Base-by-base conservation (phyloP, 495 filamentous ascomycete species). In the Podospora pseudoanserina region DNA sequence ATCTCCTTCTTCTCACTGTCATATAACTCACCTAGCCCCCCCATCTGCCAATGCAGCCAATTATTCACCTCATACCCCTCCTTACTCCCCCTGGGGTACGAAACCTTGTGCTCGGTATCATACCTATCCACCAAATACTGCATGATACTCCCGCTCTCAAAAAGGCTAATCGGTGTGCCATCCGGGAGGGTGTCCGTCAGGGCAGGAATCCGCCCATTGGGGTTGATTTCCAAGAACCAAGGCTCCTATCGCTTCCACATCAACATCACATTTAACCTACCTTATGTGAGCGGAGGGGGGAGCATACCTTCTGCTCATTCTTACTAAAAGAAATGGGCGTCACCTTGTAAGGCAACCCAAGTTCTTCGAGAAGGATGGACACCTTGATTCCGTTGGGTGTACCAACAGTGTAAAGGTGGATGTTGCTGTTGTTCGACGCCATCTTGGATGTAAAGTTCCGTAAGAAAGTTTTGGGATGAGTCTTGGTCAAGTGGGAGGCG, bases 181-280 rank as follows among this genome's bases (percentile, higher is more conserved):
- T 95, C 90, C 1, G 76, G 71, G 73, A 90, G 87, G 13, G 85
- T 87, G 76, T 97, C 94, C 27, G 91, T 94, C 27, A 97, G 72
- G 18, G 94, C 94, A n/a, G 94, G 94, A 72, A 97, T 96, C 67
- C 94, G 92, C 71, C 94, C 94, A 75, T 97, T 97, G 64, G 94
- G 94, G 80, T 97, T 97, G 78, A 97, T 95, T 53, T 87, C 88
- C 55, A 96, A 85, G 82, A 94, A 97, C 91, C 91, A 96, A 1
- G 81, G 84, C 67, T 84, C 83, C 23, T 23, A 23, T 23, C 23
- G 23, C 23, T 23, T 23, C 23, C 23, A 23, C 23, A 23, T 23
- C 23, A 23, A 23, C 23, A 23, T 23, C 23, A 23, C 23, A 23
- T 23, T 23, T 23, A 23, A 1, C 23, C 23, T 23, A 23, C 23